Conservation (phyloP, 331 rosid genomes). For the Rhamnella rubrinervis region DNA sequence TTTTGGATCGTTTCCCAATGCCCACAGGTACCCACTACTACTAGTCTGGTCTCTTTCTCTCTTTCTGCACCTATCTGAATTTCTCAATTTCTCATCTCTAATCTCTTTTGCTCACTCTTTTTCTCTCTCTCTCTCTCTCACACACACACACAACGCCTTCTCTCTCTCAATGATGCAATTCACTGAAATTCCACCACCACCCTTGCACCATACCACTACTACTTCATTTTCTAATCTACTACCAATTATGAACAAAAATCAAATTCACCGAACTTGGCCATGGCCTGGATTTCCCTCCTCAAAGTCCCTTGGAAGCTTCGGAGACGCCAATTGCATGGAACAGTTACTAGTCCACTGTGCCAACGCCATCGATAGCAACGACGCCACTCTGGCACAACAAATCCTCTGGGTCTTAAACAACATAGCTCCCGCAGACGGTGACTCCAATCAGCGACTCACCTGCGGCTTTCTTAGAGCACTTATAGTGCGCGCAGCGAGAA, state of each 20-base stretch:
- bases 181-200: slow-evolving; percentile 40
- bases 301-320: slow-evolving; percentile 48
- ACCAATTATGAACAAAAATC: slow-evolving; percentile 55
- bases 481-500: slow-evolving; percentile 61
- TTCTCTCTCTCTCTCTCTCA: slow-evolving; percentile 1
- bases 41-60: slow-evolving; percentile 68
- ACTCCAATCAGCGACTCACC: slow-evolving; percentile 77
- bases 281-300: slow-evolving; percentile 79
- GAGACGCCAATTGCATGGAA: slow-evolving; percentile 89
- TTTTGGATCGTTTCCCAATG: slow-evolving; percentile 49
- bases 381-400: slow-evolving; percentile 81
- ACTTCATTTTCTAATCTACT: slow-evolving; percentile 33
- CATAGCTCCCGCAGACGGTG: slow-evolving; percentile 84
- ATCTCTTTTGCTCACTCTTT: not conserved
- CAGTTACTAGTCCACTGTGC: slow-evolving; percentile 85
- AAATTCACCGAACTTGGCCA: slow-evolving; percentile 45
- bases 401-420: slow-evolving; percentile 93
- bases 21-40: slow-evolving; percentile 30
- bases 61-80: slow-evolving; percentile 22
- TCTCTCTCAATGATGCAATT: slow-evolving; percentile 67
- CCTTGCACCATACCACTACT: slow-evolving; percentile 44
- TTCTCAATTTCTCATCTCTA: not conserved
- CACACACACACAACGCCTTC: not conserved
- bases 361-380: slow-evolving; percentile 77
- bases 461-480: slow-evolving; percentile 80